Evolutionary conservation across 176 grass and related monocot genomes (phyloP).

Genomic region (Ensete ventricosum): DNA sequence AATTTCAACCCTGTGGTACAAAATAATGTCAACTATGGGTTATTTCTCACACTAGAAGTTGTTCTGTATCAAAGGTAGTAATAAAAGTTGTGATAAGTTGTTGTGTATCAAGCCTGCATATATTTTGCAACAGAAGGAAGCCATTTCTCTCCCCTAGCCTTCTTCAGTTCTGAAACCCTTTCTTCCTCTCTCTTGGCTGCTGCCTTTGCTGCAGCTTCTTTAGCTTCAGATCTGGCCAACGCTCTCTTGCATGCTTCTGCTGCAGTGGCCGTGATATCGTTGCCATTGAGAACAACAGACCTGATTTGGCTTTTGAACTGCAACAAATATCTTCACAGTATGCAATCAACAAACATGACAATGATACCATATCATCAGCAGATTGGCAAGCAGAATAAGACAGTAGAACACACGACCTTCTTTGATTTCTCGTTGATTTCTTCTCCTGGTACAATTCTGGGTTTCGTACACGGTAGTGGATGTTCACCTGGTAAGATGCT

Average conservation of each 20-base stretch:
- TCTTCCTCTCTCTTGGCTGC: constrained; percentile 78
- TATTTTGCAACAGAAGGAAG: constrained; percentile 89
- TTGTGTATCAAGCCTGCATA: constrained; percentile 31
- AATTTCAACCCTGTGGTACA: background rate
- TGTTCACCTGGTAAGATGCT: constrained; percentile 45
- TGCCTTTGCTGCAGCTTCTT: constrained; percentile 55
- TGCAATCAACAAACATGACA: background rate
- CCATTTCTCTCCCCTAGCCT: constrained; percentile 90
- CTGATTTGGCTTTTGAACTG: constrained; percentile 66
- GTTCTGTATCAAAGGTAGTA: no score
- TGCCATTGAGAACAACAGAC: constrained; percentile 60
- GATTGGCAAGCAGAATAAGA: background rate
- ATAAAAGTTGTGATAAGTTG: no score
- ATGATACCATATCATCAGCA: background rate
- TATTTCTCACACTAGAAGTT: no score
- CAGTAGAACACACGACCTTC: constrained; percentile 38
- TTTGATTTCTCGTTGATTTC: constrained; percentile 77
- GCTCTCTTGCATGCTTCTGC: constrained; percentile 52
- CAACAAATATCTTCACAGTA: constrained; percentile 20
- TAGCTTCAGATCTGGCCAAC: constrained; percentile 57
- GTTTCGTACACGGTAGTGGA: constrained; percentile 52
- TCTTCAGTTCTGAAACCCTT: constrained; percentile 60
- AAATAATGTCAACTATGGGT: background rate
- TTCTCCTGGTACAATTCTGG: constrained; percentile 57
- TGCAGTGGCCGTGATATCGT: constrained; percentile 51